Conservation (phyloP, 345 rosid genomes). For the Eucalyptus marginata region DNA sequence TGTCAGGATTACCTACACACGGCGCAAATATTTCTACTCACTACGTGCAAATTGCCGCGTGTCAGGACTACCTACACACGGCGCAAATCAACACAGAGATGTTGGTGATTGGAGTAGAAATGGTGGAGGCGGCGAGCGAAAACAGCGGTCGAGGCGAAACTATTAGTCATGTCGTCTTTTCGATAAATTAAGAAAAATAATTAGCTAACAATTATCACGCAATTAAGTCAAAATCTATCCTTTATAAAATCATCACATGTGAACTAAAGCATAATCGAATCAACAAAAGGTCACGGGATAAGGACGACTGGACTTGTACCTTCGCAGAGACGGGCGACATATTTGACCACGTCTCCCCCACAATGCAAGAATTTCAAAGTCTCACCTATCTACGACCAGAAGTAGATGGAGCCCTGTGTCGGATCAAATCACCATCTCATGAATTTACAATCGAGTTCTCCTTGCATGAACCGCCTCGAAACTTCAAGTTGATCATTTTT, state of each 20-base stretch:
- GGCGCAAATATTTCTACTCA: too few species aligned
- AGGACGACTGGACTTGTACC: too few species aligned
- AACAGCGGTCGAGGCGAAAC: not conserved
- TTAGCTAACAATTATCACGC: not conserved
- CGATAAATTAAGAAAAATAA: not conserved
- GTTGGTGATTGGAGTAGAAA: not conserved
- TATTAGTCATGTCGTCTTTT: not conserved
- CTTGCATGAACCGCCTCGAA: not conserved
- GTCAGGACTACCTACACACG: not conserved
- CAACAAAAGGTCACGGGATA: not conserved
- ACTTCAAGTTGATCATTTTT: not conserved
- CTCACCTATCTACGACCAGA: not conserved
- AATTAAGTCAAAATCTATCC: not conserved
- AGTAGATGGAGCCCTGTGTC: not conserved
- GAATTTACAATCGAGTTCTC: not conserved
- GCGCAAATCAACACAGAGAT: fast-evolving
- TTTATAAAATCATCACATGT: not conserved
- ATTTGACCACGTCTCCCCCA: not conserved
- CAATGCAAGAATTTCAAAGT: not conserved
- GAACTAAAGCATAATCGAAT: not conserved
- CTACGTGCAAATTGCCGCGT: too few species aligned
- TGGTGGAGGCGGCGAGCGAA: not conserved
- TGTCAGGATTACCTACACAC: fast-evolving
- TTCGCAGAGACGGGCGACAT: not conserved
- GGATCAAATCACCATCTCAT: not conserved